A percentile compares a stretch with the other conserved stretches of the same genome.
Evolutionary conservation across 2,329 filamentous ascomycete genomes (phyloP).

Genomic region (Neoscytalidium dimidiatum): DNA sequence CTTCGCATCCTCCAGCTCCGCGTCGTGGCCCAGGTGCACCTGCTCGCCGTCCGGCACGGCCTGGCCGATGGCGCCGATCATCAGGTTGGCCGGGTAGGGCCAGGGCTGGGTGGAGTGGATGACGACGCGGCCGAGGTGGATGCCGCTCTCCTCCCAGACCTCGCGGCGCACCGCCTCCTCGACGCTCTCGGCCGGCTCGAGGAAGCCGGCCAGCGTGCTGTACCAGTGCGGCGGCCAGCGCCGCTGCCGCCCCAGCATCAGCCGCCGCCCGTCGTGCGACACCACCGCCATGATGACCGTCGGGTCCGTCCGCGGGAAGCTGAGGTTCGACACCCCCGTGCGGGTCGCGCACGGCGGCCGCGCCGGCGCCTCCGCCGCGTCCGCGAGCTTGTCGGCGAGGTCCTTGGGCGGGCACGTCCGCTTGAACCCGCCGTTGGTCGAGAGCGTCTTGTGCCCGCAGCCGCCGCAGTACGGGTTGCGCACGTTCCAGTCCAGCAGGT

Average conservation of each 20-base stretch:
- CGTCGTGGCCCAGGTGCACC: conserved; percentile 83
- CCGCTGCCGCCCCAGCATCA: conserved; percentile 83
- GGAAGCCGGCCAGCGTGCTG: conserved; percentile 70
- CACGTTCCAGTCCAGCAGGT: conserved; percentile 90
- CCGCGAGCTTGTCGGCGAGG: conserved; percentile 48
- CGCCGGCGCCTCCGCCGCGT: conserved; percentile 44
- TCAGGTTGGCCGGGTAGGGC: conserved; percentile 56
- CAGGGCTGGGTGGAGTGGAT: conserved; percentile 55
- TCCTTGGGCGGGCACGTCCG: conserved; percentile 75
- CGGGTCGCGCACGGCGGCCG: conserved; percentile 78
- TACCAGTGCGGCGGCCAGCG: conserved; percentile 86
- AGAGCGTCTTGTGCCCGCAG: conserved; percentile 81
- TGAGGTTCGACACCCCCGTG: conserved; percentile 83
- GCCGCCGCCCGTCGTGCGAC: conserved; percentile 71
- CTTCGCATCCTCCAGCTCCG: conserved; percentile 83
- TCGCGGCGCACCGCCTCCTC: conserved; percentile 55
- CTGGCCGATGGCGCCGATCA: conserved; percentile 76
- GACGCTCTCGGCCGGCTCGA: conserved; percentile 53
- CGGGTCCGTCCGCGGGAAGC: conserved; percentile 89
- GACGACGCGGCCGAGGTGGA: conserved; percentile 51
- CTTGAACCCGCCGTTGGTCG: conserved; percentile 78
- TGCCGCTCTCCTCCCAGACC: conserved; percentile 53
- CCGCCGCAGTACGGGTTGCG: conserved; percentile 90
- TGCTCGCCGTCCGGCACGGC: conserved; percentile 74
- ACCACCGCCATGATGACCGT: conserved; percentile 95